Percentiles rank a stretch among this genome's conserved stretches.
Evolutionary conservation across 2,329 filamentous ascomycete genomes (phyloP).

Genomic region (Fusarium cicatricum): DNA sequence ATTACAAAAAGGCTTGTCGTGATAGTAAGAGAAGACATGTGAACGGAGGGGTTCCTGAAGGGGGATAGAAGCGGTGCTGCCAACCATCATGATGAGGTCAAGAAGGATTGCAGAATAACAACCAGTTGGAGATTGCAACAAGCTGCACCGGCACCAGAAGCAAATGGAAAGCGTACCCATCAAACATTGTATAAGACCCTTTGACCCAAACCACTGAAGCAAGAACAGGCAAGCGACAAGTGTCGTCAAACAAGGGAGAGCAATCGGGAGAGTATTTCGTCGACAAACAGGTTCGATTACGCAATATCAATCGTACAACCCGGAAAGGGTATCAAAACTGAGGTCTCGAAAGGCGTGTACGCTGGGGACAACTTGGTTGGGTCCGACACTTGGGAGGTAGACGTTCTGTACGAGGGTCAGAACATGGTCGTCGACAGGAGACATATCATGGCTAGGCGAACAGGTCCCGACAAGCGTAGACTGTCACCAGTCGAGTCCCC

Average conservation of each 20-base stretch:
- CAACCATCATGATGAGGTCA: constrained; percentile 6
- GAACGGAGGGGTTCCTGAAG: constrained; percentile 8
- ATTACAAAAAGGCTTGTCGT: constrained; percentile 21
- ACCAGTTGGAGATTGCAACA: constrained; percentile 13
- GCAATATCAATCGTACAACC: constrained; percentile 20
- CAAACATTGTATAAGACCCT: constrained; percentile 47
- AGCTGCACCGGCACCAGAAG: constrained; percentile 1
- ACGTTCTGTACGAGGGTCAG: constrained; percentile 41
- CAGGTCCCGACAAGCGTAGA: constrained; percentile 22
- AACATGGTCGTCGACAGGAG: constrained; percentile 25
- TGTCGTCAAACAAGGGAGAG: constrained; percentile 17
- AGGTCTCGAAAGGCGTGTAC: constrained; percentile 4
- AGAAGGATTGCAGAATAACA: constrained; percentile 2
- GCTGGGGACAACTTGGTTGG: constrained; percentile 33
- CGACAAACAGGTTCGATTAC: constrained; percentile 16
- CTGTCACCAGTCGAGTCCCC: constrained; percentile 12
- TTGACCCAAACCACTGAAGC: constrained; percentile 31
- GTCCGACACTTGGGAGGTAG: constrained; percentile 40
- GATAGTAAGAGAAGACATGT: constrained; percentile 24
- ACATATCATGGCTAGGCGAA: constrained; percentile 26
- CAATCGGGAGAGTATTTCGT: constrained; percentile 17
- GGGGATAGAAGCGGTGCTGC: constrained; percentile 3
- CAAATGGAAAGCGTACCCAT: constrained; percentile 52
- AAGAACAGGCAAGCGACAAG: constrained; percentile 30
- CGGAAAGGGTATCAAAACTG: constrained; percentile 19